Evolutionary conservation across 148 eudicot species (phyloP), one percentile per base, ranked within the genome.

Genomic region (Camellia japonica): DNA sequence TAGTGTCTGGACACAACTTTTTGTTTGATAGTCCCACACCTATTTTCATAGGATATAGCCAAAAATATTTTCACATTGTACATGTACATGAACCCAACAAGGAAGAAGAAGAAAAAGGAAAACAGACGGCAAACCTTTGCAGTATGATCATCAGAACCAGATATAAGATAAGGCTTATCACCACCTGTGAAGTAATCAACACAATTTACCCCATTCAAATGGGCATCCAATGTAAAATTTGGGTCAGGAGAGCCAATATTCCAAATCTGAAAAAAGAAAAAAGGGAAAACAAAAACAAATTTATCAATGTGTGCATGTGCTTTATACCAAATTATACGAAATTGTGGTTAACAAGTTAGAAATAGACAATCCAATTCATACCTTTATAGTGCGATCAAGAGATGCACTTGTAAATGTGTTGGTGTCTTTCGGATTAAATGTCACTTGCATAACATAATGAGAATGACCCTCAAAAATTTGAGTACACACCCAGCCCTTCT

Each of bases 101-200:
- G 43, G 6, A 64, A 56, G 44, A 20, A 38, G 59, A 49, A 16
- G 42, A 54, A 18, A 79, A 67, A 77, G 56, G 51, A 63, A 68
- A 68, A 77, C 10, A 44, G 51, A 56, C 77, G 68, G 68, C 64
- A 78, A 61, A 94, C 98, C 94, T 94, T 94, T 68, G 94, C 97
- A 19, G 98, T 94, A 78, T 93, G 98, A 86, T 94, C 98, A 87
- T 94, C 98, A 49, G 98, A 94, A 81, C 97, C 97, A 80, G 95
- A 92, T 63, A 92, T 92, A 77, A 94, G 78, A 82, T 88, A 94
- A 63, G 95, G 97, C 84, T 88, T 94, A 85, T 92, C 97, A 59
- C 95, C 98, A 72, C 94, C 95, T 18, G 95, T 92, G 80, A 91
- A 91, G 84, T 91, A 94, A 83, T 94, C 95, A 71, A 94, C 97